phyloP scores from a whole-genome alignment of 345 rosid species.

The Dipteronia sinensis region DNA sequence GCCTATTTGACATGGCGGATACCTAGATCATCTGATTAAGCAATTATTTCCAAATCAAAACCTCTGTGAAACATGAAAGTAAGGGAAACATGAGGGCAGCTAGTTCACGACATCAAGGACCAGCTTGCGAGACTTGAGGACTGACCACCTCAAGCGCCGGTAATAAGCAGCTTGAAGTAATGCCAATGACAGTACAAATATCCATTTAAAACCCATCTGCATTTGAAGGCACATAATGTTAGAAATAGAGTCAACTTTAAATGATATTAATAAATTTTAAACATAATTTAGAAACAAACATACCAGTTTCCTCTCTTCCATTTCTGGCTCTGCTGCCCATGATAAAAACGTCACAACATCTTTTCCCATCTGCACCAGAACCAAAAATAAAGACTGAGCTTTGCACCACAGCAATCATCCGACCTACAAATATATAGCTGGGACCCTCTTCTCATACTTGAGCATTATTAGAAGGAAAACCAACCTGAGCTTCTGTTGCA shows the following conservation, averaged over 20 bases:
- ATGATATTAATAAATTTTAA: not conserved
- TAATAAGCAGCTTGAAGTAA: slow-evolving; percentile 92
- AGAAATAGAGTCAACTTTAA: not conserved
- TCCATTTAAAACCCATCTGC: slow-evolving; percentile 99
- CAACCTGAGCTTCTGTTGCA: slow-evolving; percentile 97
- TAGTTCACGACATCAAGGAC: slow-evolving; percentile 92
- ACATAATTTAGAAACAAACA: not conserved
- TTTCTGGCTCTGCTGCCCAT: slow-evolving; percentile 99
- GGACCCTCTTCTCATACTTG: not conserved
- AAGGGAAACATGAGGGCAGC: slow-evolving; percentile 18
- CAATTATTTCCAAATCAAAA: slow-evolving; percentile 37
- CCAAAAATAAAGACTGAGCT: not conserved
- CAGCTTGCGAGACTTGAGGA: slow-evolving; percentile 85
- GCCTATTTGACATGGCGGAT: slow-evolving; percentile 32
- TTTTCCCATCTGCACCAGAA: slow-evolving; percentile 87
- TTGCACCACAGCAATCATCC: not conserved
- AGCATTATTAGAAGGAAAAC: slow-evolving; percentile 19
- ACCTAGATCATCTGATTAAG: slow-evolving; percentile 27
- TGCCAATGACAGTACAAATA: slow-evolving; percentile 86
- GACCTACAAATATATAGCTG: not conserved
- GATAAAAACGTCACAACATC: slow-evolving; percentile 87
- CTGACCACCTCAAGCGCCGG: slow-evolving; percentile 93
- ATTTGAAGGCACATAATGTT: slow-evolving; percentile 9
- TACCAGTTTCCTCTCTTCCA: slow-evolving; percentile 99
- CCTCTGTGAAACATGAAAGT: slow-evolving; percentile 16